Evolutionary conservation across 2,329 filamentous ascomycete species (phyloP).

Genomic region (Pyricularia pennisetigena): DNA sequence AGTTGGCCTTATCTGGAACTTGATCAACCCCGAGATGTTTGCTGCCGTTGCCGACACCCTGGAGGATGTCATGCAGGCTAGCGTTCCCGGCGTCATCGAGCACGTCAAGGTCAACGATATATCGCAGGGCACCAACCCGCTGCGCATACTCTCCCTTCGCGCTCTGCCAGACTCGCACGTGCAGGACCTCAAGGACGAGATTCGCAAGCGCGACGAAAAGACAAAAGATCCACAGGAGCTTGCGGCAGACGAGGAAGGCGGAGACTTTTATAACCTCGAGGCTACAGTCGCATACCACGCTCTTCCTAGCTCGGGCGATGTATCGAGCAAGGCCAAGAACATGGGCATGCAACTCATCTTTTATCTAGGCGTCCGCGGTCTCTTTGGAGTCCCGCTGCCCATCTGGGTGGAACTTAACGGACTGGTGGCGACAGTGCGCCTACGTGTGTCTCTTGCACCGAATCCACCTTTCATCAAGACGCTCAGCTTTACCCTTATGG

Average conservation of each 20-base stretch:
- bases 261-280: constrained; percentile 88
- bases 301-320: constrained; percentile 57
- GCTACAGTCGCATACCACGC: constrained; percentile 88
- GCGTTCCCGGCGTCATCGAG: constrained; percentile 81
- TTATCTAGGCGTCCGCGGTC: constrained; percentile 79
- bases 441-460: constrained; percentile 77
- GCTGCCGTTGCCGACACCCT: constrained; percentile 82
- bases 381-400: constrained; percentile 81
- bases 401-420: constrained; percentile 86
- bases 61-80: constrained; percentile 95
- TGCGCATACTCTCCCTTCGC: constrained; percentile 79
- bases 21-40: constrained; percentile 95
- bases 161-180: constrained; percentile 78
- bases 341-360: constrained; percentile 98
- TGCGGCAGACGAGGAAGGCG: constrained; percentile 81
- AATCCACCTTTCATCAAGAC: constrained; percentile 89
- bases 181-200: constrained; percentile 69
- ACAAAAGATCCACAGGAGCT: constrained; percentile 79
- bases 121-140: constrained; percentile 82
- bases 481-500: constrained; percentile 89
- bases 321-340: constrained; percentile 78
- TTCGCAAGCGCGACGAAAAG: constrained; percentile 69
- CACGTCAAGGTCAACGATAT: constrained; percentile 94
- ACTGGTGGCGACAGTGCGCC: constrained; percentile 76
- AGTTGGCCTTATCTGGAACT: constrained; percentile 73